A percentile compares a stretch with the other conserved stretches of the same genome.
Evolutionary conservation across 2,329 filamentous ascomycete genomes (phyloP).

Genomic region (Diaporthe capsici): DNA sequence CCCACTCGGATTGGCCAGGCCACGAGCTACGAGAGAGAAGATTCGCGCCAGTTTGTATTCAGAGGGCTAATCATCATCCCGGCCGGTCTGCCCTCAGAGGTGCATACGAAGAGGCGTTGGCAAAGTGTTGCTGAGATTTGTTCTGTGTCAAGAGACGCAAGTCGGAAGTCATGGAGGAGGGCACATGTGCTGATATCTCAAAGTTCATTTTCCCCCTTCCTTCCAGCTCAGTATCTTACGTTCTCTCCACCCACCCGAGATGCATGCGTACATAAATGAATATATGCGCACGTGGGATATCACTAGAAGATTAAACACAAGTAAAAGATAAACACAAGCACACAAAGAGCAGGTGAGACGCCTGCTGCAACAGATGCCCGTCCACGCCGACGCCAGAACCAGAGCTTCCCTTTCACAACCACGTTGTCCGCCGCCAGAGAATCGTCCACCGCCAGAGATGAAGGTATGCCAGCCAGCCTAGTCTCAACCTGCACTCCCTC

Average conservation of each 20-base stretch:
- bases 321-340: too few relatives aligned
- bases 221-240: not conserved
- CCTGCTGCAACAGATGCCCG: not conserved
- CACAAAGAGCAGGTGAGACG: not conserved
- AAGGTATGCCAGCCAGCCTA: not conserved
- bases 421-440: too few relatives aligned
- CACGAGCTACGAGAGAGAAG: too few relatives aligned
- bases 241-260: not conserved
- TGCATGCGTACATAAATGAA: not conserved
- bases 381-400: conserved; percentile 1
- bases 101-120: too few relatives aligned
- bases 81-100: not conserved
- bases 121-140: too few relatives aligned
- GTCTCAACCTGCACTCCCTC: too few relatives aligned
- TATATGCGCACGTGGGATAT: conserved; percentile 26
- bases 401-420: not conserved
- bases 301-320: not conserved
- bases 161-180: not conserved
- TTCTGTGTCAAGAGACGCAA: not conserved
- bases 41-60: too few relatives aligned
- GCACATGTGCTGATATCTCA: not conserved
- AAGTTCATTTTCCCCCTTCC: not conserved
- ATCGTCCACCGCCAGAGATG: too few relatives aligned
- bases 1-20: too few relatives aligned
- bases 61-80: not conserved